Percentiles rank a stretch among this genome's conserved stretches.
Conservation (phyloP, 768 basidiomycete genomes). For the Agrocybe chaxingu region DNA sequence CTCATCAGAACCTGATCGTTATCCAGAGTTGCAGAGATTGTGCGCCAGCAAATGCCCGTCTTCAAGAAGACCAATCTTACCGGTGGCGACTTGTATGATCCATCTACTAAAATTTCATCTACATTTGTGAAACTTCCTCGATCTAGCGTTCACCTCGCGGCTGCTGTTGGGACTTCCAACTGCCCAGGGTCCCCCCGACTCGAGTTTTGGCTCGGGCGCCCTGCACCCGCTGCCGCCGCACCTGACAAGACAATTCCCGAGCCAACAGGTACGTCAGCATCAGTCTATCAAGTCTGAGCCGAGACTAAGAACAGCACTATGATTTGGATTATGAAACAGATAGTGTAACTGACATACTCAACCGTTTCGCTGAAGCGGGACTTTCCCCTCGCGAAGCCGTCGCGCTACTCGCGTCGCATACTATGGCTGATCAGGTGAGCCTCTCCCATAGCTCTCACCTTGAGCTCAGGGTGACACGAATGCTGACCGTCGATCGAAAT, state of each 20-base stretch:
- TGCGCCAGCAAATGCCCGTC: constrained; percentile 12
- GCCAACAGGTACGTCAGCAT: constrained; percentile 11
- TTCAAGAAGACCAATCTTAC: constrained; percentile 12
- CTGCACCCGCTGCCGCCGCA: constrained; percentile 17
- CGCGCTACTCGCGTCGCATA: constrained; percentile 22
- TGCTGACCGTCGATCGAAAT: neutral
- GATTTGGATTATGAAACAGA: constrained; percentile 9
- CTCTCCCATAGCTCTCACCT: neutral
- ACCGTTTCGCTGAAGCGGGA: constrained; percentile 24
- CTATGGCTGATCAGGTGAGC: constrained; percentile 22
- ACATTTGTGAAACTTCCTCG: neutral
- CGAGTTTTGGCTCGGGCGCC: constrained; percentile 26
- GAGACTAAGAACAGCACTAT: too few relatives aligned
- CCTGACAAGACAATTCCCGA: constrained; percentile 20
- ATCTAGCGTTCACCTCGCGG: constrained; percentile 19
- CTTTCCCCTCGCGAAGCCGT: constrained; percentile 22
- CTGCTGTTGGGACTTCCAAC: constrained; percentile 26
- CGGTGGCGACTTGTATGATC: constrained; percentile 22
- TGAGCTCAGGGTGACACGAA: neutral
- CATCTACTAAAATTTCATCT: too few relatives aligned
- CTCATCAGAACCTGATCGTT: neutral
- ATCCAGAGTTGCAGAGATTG: constrained; percentile 16
- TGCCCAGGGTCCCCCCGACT: constrained; percentile 33
- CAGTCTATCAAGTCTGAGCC: neutral
- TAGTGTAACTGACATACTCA: constrained; percentile 20